Evolutionary conservation across 2,329 filamentous ascomycete species (phyloP).

Genomic region (Apiospora aurea): DNA sequence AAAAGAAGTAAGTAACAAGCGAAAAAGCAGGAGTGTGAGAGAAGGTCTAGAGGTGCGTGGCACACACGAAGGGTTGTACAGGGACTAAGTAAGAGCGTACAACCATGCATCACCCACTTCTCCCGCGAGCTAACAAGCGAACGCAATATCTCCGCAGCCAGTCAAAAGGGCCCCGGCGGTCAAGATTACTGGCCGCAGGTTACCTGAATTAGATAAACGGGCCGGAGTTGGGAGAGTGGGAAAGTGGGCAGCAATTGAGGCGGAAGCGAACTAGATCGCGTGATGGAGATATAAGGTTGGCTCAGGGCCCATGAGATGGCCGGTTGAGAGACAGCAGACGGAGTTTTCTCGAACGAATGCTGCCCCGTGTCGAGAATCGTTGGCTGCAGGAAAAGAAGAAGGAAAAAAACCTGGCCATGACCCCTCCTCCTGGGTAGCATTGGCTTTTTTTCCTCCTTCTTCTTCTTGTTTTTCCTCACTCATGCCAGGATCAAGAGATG

Average conservation of each 20-base stretch:
- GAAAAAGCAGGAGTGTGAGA: not conserved
- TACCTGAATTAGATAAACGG: conserved; percentile 14
- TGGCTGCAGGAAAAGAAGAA: not conserved
- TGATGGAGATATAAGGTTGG: conserved; percentile 21
- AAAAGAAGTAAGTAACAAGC: not conserved
- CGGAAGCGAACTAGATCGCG: not conserved
- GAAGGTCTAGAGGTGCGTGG: not conserved
- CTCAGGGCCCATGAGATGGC: not conserved
- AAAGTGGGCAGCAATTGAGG: not conserved
- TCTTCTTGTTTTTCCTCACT: conserved; percentile 6
- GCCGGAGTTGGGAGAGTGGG: conserved; percentile 11
- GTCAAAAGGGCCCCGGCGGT: not conserved
- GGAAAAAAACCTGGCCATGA: not conserved
- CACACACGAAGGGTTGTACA: conserved; percentile 5
- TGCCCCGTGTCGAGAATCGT: conserved; percentile 10
- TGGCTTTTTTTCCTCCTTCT: not conserved
- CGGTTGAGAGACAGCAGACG: not conserved
- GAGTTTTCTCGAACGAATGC: conserved; percentile 11
- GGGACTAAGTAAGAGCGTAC: conserved; percentile 11
- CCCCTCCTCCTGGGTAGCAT: not conserved
- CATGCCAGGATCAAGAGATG: conserved; percentile 8
- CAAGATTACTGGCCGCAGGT: conserved; percentile 14
- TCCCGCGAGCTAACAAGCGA: conserved; percentile 18
- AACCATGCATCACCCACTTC: conserved; percentile 10
- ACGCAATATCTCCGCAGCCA: conserved; percentile 18